Percentiles rank a stretch among this genome's conserved stretches.
Evolutionary conservation across 306 rosid species (phyloP).

Genomic region (Betula pendula): DNA sequence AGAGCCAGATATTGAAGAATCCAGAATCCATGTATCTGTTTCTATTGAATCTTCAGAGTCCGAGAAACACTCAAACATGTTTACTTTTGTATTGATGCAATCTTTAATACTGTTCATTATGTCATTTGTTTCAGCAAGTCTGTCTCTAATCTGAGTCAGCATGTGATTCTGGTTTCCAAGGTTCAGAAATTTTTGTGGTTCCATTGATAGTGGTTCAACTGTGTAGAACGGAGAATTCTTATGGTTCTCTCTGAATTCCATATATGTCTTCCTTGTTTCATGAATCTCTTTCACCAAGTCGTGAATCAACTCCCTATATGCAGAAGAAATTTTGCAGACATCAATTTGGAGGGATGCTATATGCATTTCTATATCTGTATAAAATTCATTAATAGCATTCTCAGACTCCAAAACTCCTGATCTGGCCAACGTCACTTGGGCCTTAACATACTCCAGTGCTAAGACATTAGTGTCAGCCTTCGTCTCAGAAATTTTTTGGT

Average conservation of each 20-base stretch:
- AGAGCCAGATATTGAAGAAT: slow-evolving; percentile 58
- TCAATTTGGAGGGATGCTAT: slow-evolving; percentile 35
- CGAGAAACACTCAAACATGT: slow-evolving; percentile 28
- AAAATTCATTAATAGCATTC: slow-evolving; percentile 39
- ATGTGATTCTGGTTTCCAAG: slow-evolving; percentile 33
- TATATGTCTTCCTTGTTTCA: slow-evolving; percentile 44
- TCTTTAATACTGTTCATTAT: slow-evolving; percentile 54
- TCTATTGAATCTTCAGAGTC: slow-evolving; percentile 35
- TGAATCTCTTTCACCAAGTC: slow-evolving; percentile 47
- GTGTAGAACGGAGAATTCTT: slow-evolving; percentile 30
- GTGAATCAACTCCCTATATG: slow-evolving; percentile 44
- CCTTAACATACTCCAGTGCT: slow-evolving; percentile 41
- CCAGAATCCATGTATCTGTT: slow-evolving; percentile 59
- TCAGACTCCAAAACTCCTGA: slow-evolving; percentile 49
- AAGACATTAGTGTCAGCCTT: slow-evolving; percentile 33
- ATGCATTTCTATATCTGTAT: slow-evolving; percentile 44
- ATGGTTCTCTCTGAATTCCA: slow-evolving; percentile 38
- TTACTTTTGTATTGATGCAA: slow-evolving; percentile 34
- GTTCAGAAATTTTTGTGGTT: slow-evolving; percentile 30
- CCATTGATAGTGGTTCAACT: slow-evolving; percentile 27
- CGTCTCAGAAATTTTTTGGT: slow-evolving; percentile 29
- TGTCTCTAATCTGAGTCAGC: slow-evolving; percentile 50
- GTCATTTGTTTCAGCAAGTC: slow-evolving; percentile 47
- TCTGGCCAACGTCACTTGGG: slow-evolving; percentile 41
- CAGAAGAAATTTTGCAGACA: slow-evolving; percentile 36